phyloP scores from a whole-genome alignment of 495 filamentous ascomycete genomes.

The Halenospora varia region DNA sequence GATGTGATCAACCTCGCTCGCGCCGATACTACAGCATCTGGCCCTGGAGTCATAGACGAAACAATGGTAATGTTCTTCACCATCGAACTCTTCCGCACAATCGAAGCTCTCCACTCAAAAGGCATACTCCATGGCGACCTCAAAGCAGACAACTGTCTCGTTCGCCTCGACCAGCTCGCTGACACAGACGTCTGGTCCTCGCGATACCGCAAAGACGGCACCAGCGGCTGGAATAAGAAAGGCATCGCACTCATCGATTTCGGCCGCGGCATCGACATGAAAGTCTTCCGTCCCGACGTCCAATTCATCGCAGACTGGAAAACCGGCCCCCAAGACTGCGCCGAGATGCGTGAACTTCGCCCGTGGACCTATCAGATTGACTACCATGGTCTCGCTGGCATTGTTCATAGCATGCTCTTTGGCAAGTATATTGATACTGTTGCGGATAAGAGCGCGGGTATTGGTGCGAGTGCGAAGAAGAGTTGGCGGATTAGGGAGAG shows the following conservation, averaged over 20 bases:
- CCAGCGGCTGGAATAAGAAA: slow-evolving; percentile 72
- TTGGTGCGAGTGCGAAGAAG: slow-evolving; percentile 48
- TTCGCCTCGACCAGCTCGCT: slow-evolving; percentile 63
- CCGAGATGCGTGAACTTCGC: slow-evolving; percentile 86
- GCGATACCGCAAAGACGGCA: slow-evolving; percentile 64
- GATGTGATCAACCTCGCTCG: slow-evolving; percentile 87
- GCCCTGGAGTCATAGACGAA: slow-evolving; percentile 74
- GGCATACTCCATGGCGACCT: slow-evolving; percentile 88
- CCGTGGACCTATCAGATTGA: slow-evolving; percentile 97
- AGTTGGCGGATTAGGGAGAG: slow-evolving; percentile 70
- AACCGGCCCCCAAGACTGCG: slow-evolving; percentile 76
- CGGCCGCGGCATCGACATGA: slow-evolving; percentile 91
- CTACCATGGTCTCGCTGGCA: slow-evolving; percentile 85
- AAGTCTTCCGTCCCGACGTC: slow-evolving; percentile 67
- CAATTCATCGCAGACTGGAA: slow-evolving; percentile 96
- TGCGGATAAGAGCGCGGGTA: slow-evolving; percentile 41
- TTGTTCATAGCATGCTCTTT: slow-evolving; percentile 82
- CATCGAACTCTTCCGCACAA: slow-evolving; percentile 83
- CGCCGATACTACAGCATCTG: slow-evolving; percentile 50
- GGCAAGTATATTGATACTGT: slow-evolving; percentile 90
- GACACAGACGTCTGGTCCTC: slow-evolving; percentile 40
- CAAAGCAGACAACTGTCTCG: slow-evolving; percentile 91
- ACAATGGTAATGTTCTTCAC: slow-evolving; percentile 89
- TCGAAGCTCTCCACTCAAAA: slow-evolving; percentile 79
- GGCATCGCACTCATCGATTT: slow-evolving; percentile 91